Percentiles rank a stretch among this genome's conserved stretches.
phyloP scores from a whole-genome alignment of 2,329 filamentous ascomycete genomes.

The Colletotrichum simmondsii region DNA sequence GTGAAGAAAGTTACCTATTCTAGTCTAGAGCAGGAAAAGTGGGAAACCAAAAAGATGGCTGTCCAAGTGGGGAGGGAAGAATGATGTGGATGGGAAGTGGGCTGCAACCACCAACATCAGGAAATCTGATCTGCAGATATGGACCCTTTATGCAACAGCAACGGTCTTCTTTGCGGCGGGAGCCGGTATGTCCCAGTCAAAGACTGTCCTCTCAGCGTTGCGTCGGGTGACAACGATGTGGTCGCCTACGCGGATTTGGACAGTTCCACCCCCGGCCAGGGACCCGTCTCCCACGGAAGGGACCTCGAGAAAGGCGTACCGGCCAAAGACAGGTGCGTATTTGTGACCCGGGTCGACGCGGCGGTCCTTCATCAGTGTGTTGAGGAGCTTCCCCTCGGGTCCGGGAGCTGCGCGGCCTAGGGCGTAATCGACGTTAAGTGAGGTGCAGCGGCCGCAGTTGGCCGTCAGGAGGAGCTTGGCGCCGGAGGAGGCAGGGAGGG shows the following conservation, averaged over 20 bases:
- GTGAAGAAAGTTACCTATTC: not conserved
- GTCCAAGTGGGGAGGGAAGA: not conserved
- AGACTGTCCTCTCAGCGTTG: conserved; percentile 63
- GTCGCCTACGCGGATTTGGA: conserved; percentile 64
- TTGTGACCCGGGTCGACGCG: conserved; percentile 76
- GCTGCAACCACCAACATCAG: no score
- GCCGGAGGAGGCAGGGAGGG: conserved; percentile 45
- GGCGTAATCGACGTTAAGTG: conserved; percentile 77
- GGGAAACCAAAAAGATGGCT: not conserved
- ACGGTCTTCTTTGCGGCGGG: not conserved
- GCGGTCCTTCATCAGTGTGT: conserved; percentile 76
- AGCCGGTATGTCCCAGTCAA: conserved; percentile 56
- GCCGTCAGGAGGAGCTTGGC: conserved; percentile 68
- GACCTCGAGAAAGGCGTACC: conserved; percentile 71
- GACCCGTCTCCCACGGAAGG: not conserved
- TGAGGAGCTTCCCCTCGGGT: conserved; percentile 70
- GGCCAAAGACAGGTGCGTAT: conserved; percentile 77
- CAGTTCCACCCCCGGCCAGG: conserved; percentile 25
- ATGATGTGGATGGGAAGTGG: no score
- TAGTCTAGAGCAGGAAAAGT: not conserved
- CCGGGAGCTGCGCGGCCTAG: conserved; percentile 69
- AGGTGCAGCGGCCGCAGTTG: conserved; percentile 76
- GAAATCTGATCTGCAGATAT: not conserved
- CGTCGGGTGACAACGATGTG: conserved; percentile 62
- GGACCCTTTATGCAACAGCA: conserved; percentile 8